Conservation (phyloP, 306 rosid genomes). For the Fagus sylvatica region DNA sequence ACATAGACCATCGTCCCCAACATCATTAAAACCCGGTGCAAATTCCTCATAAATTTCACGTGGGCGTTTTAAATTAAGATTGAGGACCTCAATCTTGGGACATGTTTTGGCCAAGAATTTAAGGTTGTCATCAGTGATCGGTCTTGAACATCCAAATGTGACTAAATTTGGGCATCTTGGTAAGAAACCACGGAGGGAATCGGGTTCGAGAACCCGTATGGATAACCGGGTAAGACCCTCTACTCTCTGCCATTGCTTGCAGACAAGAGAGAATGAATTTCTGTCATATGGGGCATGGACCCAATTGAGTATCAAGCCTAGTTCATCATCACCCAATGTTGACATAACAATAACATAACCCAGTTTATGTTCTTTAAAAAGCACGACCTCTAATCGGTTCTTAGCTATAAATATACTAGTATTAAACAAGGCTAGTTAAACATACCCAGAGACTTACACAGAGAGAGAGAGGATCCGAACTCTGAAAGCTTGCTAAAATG, state of each 20-base stretch:
- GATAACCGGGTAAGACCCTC: slow-evolving; percentile 30
- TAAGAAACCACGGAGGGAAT: background rate
- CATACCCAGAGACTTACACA: no score
- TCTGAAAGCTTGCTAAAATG: no score
- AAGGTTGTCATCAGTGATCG: slow-evolving; percentile 12
- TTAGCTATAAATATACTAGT: no score
- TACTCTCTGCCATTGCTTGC: slow-evolving; percentile 29
- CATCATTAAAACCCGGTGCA: background rate
- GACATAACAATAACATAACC: slow-evolving; percentile 19
- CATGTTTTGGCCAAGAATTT: slow-evolving; percentile 21
- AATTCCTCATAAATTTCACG: background rate
- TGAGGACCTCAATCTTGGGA: slow-evolving; percentile 23
- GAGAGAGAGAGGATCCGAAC: no score
- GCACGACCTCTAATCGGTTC: no score
- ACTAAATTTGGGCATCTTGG: slow-evolving; percentile 32
- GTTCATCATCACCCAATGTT: slow-evolving; percentile 22
- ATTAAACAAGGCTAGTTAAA: no score
- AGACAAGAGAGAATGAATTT: slow-evolving; percentile 19
- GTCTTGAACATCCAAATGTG: slow-evolving; percentile 12
- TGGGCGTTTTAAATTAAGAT: background rate
- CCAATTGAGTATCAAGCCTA: slow-evolving; percentile 18
- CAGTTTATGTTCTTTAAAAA: background rate
- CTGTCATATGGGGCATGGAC: slow-evolving; percentile 14
- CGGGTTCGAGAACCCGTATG: slow-evolving; percentile 8
- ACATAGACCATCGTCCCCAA: slow-evolving; percentile 23